These are phyloP conservation scores for Mortierella antarctica DNA, from an alignment of 192 early-diverging fungal genomes.

Conservation along the genomic window DNA sequence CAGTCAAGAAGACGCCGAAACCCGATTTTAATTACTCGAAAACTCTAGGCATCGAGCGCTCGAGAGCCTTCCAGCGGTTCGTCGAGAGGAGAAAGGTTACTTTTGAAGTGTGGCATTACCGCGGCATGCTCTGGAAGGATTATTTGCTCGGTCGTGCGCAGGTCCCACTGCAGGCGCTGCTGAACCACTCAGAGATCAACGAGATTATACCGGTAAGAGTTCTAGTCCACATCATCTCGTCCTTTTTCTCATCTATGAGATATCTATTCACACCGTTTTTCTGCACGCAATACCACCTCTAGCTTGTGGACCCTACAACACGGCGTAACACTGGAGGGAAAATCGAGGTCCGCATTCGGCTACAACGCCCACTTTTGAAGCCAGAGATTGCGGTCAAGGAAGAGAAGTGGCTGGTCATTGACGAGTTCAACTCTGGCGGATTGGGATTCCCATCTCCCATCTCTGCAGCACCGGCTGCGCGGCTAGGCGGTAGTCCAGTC, in stretches of 20 bases:
- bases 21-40: slow-evolving; percentile 67
- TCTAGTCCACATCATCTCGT: slow-evolving; percentile 1
- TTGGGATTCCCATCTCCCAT: slow-evolving; percentile 27
- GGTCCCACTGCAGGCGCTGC: slow-evolving; percentile 65
- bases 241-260: background rate
- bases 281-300: background rate
- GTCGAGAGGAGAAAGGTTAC: slow-evolving; percentile 74
- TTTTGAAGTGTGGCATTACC: slow-evolving; percentile 77
- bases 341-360: slow-evolving; percentile 70
- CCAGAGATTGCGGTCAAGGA: slow-evolving; percentile 67
- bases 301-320: slow-evolving; percentile 71
- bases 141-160: slow-evolving; percentile 69
- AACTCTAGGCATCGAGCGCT: slow-evolving; percentile 68
- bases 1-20: slow-evolving; percentile 53
- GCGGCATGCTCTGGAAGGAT: slow-evolving; percentile 64
- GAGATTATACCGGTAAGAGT: slow-evolving; percentile 70
- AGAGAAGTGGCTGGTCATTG: slow-evolving; percentile 75
- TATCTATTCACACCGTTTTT: background rate
- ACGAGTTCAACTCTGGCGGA: slow-evolving; percentile 57
- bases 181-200: slow-evolving; percentile 73
- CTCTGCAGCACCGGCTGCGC: background rate
- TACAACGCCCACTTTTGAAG: slow-evolving; percentile 69
- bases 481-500: background rate
- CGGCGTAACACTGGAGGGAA: slow-evolving; percentile 75
- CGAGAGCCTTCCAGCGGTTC: slow-evolving; percentile 68